A percentile compares a stretch with the other conserved stretches of the same genome.
phyloP scores from a whole-genome alignment of 78 protist species.

The Paratrimastix pyriformis region DNA sequence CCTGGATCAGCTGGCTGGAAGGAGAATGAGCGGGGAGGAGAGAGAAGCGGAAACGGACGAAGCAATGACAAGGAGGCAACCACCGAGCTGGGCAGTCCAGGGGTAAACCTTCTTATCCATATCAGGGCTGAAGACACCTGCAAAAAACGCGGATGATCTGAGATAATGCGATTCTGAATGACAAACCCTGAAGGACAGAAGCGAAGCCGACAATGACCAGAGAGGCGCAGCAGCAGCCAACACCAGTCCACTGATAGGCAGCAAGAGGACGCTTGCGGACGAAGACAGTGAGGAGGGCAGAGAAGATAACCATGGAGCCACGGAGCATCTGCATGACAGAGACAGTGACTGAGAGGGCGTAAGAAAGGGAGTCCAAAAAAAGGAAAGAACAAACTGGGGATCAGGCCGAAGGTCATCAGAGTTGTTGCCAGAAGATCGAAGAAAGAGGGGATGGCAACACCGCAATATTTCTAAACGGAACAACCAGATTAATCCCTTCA shows the following conservation, averaged over 20 bases:
- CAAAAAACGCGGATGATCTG: neutral
- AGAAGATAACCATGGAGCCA: conserved; percentile 34
- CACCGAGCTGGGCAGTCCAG: conserved; percentile 1
- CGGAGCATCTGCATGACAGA: conserved; percentile 35
- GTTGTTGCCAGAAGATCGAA: conserved; percentile 37
- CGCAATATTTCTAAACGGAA: neutral
- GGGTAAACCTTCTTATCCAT: neutral
- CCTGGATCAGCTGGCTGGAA: conserved; percentile 33
- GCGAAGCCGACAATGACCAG: conserved; percentile 11
- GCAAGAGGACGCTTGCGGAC: neutral
- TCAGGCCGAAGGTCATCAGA: conserved; percentile 30
- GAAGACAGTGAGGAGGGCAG: conserved; percentile 25
- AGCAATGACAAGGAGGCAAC: conserved; percentile 6
- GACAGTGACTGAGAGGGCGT: no score
- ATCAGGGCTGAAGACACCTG: neutral
- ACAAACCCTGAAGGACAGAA: neutral
- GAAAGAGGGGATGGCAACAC: conserved; percentile 12
- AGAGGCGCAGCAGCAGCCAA: neutral
- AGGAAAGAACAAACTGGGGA: conserved; percentile 16
- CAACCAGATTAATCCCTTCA: no score
- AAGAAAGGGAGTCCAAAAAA: no score
- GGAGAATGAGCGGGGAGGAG: no score
- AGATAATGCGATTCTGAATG: neutral
- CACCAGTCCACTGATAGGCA: conserved; percentile 27
- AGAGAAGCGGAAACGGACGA: no score